Evolutionary conservation across 2,329 filamentous ascomycete genomes (phyloP).

Genomic region (Fusarium denticulatum): DNA sequence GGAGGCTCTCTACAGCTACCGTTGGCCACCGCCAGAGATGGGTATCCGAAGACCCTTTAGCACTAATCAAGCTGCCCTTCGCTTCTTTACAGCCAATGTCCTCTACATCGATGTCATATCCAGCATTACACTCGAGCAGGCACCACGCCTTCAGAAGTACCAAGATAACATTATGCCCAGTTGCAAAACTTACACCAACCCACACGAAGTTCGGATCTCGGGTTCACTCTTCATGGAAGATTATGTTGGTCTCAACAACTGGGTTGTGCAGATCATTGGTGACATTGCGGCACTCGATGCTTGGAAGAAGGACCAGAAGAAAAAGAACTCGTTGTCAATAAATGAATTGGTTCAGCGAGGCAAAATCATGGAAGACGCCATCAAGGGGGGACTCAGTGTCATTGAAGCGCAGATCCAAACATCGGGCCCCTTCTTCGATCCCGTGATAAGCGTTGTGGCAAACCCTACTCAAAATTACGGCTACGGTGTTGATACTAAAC

Average conservation of each 20-base stretch:
- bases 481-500: conserved; percentile 33
- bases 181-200: conserved; percentile 32
- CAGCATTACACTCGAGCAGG: conserved; percentile 55
- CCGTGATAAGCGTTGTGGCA: conserved; percentile 27
- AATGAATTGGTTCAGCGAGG: conserved; percentile 58
- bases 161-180: conserved; percentile 53
- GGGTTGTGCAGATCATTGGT: conserved; percentile 64
- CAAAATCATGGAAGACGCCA: conserved; percentile 51
- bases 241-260: conserved; percentile 66
- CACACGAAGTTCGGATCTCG: conserved; percentile 31
- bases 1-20: conserved; percentile 43
- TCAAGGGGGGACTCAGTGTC: conserved; percentile 47
- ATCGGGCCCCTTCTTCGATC: not conserved
- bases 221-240: conserved; percentile 57
- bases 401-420: conserved; percentile 41
- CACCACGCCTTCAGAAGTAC: conserved; percentile 55
- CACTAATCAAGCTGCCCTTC: conserved; percentile 57
- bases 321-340: conserved; percentile 55
- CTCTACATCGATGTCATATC: conserved; percentile 62
- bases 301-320: conserved; percentile 63
- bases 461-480: conserved; percentile 40
- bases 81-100: conserved; percentile 59
- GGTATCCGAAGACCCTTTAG: conserved; percentile 52
- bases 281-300: conserved; percentile 63
- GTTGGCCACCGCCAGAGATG: conserved; percentile 50